Conservation (phyloP, 805 yeast species). For the Candida dendrica region DNA sequence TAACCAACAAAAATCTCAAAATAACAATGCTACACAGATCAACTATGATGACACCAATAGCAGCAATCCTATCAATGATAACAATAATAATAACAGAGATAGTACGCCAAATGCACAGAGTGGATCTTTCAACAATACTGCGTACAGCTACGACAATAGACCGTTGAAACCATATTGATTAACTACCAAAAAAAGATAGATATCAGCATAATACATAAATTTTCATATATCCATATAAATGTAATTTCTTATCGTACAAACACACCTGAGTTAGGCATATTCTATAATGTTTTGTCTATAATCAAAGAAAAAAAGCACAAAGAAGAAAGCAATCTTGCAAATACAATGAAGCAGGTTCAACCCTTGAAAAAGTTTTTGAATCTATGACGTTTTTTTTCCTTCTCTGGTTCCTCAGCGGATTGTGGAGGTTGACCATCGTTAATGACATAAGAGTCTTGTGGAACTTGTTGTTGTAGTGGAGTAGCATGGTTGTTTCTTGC, state of each 20-base stretch:
- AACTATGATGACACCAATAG: not conserved
- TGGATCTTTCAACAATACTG: not conserved
- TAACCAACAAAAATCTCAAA: too few relatives aligned
- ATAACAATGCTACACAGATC: too few relatives aligned
- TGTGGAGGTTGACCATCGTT: constrained; percentile 5
- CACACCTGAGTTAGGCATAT: too few relatives aligned
- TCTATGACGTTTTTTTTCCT: constrained; percentile 39
- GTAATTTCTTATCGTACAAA: too few relatives aligned
- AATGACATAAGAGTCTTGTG: constrained; percentile 5
- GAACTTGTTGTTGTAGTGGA: constrained; percentile 13
- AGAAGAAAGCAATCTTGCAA: too few relatives aligned
- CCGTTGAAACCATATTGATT: not conserved
- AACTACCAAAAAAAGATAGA: constrained; percentile 1
- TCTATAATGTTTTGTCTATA: too few relatives aligned
- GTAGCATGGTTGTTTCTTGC: constrained; percentile 8
- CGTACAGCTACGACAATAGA: not conserved
- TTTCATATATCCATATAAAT: constrained; percentile 1
- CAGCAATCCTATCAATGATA: not conserved
- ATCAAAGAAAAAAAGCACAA: too few relatives aligned
- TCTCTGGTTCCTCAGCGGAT: constrained; percentile 14
- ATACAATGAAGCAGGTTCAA: not conserved
- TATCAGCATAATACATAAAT: constrained; percentile 1
- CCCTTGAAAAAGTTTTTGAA: constrained; percentile 38
- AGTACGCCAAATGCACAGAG: too few relatives aligned
- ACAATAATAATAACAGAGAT: not conserved